Percentiles rank a stretch among this genome's conserved stretches.
Evolutionary conservation across 2,329 filamentous ascomycete genomes (phyloP).

Genomic region (Lasiodiplodia hormozganensis): DNA sequence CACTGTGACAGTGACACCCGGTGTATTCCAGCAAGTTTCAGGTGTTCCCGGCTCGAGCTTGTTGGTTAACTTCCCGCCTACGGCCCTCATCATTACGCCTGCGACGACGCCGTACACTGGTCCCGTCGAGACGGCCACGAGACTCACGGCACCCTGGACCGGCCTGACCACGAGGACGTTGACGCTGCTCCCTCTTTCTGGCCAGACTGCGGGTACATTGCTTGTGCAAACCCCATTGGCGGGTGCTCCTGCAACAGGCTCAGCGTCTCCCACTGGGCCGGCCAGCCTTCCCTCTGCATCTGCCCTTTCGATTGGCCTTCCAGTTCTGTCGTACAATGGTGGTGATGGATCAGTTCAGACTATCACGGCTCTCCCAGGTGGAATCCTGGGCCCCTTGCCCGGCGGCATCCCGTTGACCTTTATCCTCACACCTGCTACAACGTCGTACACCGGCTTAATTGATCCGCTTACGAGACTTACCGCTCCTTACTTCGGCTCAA

Average conservation of each 20-base stretch:
- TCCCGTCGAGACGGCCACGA: neutral
- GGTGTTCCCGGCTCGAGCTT: neutral
- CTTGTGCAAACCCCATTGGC: neutral
- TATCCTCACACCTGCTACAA: neutral
- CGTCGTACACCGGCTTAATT: neutral
- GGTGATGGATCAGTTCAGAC: slow-evolving; percentile 47
- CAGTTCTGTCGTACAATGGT: neutral
- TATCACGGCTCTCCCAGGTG: neutral
- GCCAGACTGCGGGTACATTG: neutral
- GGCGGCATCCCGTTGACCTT: slow-evolving; percentile 34
- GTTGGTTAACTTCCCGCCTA: neutral
- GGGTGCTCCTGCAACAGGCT: neutral
- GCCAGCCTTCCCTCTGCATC: neutral
- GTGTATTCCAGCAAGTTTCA: neutral
- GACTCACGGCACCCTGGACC: neutral
- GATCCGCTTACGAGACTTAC: neutral
- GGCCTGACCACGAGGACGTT: neutral
- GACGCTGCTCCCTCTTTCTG: neutral
- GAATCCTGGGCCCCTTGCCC: slow-evolving; percentile 9
- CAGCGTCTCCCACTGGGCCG: neutral
- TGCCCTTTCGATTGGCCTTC: neutral
- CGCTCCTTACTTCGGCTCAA: neutral
- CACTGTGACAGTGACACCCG: neutral
- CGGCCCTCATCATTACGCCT: neutral
- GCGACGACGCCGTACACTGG: neutral